phyloP scores from a whole-genome alignment of 768 basidiomycete genomes.

The Suillus paluster region DNA sequence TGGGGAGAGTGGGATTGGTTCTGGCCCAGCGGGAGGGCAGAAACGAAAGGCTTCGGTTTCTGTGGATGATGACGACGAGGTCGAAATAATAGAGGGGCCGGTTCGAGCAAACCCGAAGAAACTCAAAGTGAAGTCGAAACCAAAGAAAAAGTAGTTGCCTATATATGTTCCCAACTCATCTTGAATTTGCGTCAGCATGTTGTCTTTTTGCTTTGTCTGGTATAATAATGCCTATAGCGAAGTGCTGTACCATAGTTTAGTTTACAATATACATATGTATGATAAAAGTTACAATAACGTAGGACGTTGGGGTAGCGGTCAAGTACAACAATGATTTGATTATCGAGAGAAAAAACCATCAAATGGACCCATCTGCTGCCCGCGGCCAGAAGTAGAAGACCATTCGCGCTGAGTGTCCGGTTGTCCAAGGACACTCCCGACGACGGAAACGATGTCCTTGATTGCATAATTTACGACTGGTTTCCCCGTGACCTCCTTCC shows the following conservation, averaged over 20 bases:
- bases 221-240: constrained; percentile 8
- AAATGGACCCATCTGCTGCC: constrained; percentile 39
- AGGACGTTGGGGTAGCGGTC: background rate
- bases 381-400: background rate
- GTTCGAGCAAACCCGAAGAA: constrained; percentile 40
- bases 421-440: constrained; percentile 56
- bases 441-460: constrained; percentile 56
- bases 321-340: background rate
- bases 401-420: constrained; percentile 46
- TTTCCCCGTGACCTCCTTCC: constrained; percentile 48
- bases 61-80: constrained; percentile 54
- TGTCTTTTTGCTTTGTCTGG: too few species aligned
- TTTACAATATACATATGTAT: constrained; percentile 4
- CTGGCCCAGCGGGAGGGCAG: constrained; percentile 7
- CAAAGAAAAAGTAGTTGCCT: constrained; percentile 44
- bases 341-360: constrained; percentile 48
- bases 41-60: constrained; percentile 58
- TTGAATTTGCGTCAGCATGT: too few species aligned
- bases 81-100: constrained; percentile 56
- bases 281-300: constrained; percentile 6
- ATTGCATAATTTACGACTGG: constrained; percentile 67
- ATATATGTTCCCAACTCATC: too few species aligned
- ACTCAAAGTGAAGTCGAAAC: constrained; percentile 39
- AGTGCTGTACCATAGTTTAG: constrained; percentile 4
- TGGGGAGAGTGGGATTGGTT: constrained; percentile 1